Percentiles rank a stretch among this genome's conserved stretches.
Conservation (phyloP, 1,139 yeast genomes). For the Candida labiduridarum region DNA sequence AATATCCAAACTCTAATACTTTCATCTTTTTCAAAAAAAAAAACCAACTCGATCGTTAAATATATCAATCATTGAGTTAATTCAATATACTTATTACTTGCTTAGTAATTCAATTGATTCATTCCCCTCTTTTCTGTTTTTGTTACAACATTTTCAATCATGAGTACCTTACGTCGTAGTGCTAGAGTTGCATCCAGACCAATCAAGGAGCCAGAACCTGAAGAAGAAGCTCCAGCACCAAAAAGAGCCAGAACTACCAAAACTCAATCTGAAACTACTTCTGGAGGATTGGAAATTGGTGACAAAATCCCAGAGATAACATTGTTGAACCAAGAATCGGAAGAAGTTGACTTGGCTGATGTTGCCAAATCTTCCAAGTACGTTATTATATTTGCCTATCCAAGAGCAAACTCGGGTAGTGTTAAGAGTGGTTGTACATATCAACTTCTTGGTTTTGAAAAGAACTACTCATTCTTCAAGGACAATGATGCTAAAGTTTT, state of each 20-base stretch:
- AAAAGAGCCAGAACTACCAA: constrained; percentile 28
- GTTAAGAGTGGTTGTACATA: constrained; percentile 81
- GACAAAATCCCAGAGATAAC: constrained; percentile 69
- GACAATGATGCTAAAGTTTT: constrained; percentile 54
- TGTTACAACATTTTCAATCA: constrained; percentile 16
- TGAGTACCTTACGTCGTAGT: constrained; percentile 60
- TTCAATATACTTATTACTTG: not conserved
- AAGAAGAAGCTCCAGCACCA: constrained; percentile 20
- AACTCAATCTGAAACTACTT: constrained; percentile 9
- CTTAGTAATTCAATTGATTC: not conserved
- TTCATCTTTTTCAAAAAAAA: not conserved
- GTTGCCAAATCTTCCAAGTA: constrained; percentile 51
- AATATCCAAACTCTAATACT: not conserved
- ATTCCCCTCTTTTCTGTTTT: not conserved
- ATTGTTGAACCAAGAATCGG: constrained; percentile 68
- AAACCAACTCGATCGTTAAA: not conserved
- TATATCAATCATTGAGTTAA: not conserved
- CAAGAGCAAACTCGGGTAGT: constrained; percentile 73
- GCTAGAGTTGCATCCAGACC: constrained; percentile 41
- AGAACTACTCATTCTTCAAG: constrained; percentile 56
- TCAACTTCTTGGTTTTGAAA: constrained; percentile 89
- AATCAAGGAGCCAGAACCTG: constrained; percentile 12
- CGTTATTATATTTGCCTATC: constrained; percentile 76
- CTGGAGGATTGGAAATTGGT: constrained; percentile 53
- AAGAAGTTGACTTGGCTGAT: constrained; percentile 52